Conservation (phyloP, 805 yeast species). For the Yamadazyma takamatsuzukensis region DNA sequence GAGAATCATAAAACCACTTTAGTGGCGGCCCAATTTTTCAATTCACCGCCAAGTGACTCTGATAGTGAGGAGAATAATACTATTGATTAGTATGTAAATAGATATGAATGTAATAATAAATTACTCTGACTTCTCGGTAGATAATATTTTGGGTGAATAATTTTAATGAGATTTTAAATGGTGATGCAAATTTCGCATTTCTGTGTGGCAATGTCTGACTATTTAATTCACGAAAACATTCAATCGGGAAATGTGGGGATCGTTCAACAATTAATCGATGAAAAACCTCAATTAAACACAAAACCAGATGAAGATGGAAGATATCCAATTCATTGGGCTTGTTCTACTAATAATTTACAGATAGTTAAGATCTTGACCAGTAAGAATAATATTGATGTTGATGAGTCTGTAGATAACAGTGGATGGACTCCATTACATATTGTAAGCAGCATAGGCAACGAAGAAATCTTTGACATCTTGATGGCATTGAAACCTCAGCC, state of each 20-base stretch:
- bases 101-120: no score
- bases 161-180: no score
- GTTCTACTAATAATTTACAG: constrained; percentile 54
- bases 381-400: constrained; percentile 50
- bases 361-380: constrained; percentile 17
- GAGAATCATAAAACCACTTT: constrained; percentile 17
- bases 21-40: constrained; percentile 36
- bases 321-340: constrained; percentile 88
- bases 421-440: constrained; percentile 92
- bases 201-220: constrained; percentile 6
- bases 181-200: neutral
- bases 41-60: constrained; percentile 35
- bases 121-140: no score
- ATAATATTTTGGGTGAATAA: no score
- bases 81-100: constrained; percentile 2
- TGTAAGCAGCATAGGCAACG: constrained; percentile 70
- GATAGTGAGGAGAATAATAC: constrained; percentile 19
- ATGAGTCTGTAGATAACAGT: constrained; percentile 63
- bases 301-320: constrained; percentile 68
- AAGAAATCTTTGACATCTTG: constrained; percentile 48
- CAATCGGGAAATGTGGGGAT: constrained; percentile 52
- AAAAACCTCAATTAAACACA: constrained; percentile 46
- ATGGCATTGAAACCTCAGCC: constrained; percentile 48
- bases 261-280: constrained; percentile 48
- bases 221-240: constrained; percentile 58